Evolutionary conservation across 148 eudicot species (phyloP).

Genomic region (Persicaria tinctoria): DNA sequence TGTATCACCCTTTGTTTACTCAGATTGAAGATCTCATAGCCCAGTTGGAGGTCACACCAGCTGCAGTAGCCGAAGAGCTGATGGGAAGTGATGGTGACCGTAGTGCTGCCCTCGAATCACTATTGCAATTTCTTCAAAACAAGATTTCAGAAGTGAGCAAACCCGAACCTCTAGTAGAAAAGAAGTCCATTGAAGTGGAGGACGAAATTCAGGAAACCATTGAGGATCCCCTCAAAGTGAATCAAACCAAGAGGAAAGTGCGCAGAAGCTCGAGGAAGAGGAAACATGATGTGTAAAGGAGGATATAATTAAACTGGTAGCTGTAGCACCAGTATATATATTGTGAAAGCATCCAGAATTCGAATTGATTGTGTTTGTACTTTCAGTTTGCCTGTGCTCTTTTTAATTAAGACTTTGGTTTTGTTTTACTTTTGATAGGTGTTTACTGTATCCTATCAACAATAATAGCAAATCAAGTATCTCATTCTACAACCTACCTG

Average conservation of each 20-base stretch:
- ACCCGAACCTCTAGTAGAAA: not conserved
- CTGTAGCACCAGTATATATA: too few relatives aligned
- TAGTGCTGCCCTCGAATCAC: not conserved
- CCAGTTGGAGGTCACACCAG: constrained; percentile 4
- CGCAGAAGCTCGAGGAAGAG: not conserved
- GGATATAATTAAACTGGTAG: not conserved
- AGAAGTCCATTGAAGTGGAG: not conserved
- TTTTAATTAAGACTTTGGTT: too few relatives aligned
- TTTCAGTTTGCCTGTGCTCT: too few relatives aligned
- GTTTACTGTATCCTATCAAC: too few relatives aligned
- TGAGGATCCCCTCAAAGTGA: not conserved
- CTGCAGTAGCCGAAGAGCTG: constrained; percentile 10
- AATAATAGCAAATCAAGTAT: too few relatives aligned
- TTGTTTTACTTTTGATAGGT: too few relatives aligned
- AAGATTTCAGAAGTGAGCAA: not conserved
- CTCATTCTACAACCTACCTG: too few relatives aligned
- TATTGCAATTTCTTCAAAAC: not conserved
- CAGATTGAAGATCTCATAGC: constrained; percentile 4
- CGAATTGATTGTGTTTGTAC: not conserved
- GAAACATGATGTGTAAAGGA: not conserved
- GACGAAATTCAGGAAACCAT: not conserved
- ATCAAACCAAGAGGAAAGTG: not conserved
- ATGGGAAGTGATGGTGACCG: constrained; percentile 7
- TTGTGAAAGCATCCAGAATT: not conserved
- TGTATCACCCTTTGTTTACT: not conserved